A percentile compares a stretch with the other conserved stretches of the same genome.
phyloP scores from a whole-genome alignment of 345 rosid genomes.

The Aquilaria malaccensis region DNA sequence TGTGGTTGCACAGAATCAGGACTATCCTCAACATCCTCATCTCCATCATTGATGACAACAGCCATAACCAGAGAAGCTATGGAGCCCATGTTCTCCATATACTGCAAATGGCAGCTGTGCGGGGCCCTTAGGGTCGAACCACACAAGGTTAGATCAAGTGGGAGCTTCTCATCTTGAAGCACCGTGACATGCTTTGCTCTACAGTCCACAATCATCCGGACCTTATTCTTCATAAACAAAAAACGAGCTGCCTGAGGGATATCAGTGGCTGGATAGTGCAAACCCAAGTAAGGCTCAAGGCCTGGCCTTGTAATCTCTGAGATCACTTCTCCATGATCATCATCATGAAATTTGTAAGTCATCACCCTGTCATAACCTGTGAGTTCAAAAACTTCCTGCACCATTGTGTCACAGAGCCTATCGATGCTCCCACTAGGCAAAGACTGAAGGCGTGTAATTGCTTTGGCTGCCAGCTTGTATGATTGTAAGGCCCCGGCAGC shows the following conservation, averaged over 20 bases:
- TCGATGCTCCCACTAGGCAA: constrained; percentile 85
- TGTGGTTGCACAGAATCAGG: constrained; percentile 42
- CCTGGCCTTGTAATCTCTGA: constrained; percentile 86
- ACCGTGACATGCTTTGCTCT: constrained; percentile 79
- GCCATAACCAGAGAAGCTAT: constrained; percentile 97
- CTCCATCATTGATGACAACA: constrained; percentile 78
- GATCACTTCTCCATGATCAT: constrained; percentile 95
- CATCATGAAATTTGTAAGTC: constrained; percentile 95
- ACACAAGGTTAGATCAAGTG: constrained; percentile 72
- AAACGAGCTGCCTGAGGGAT: constrained; percentile 96
- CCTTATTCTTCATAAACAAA: constrained; percentile 93
- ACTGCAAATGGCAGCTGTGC: constrained; percentile 82
- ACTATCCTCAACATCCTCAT: constrained; percentile 40
- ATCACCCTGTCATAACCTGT: constrained; percentile 95
- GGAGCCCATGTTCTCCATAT: constrained; percentile 93
- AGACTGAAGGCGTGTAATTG: constrained; percentile 80
- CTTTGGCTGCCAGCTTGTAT: constrained; percentile 95
- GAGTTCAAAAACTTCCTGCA: constrained; percentile 90
- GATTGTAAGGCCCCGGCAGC: constrained; percentile 98
- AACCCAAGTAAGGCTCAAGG: constrained; percentile 88
- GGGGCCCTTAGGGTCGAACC: constrained; percentile 97
- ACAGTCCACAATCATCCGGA: constrained; percentile 93
- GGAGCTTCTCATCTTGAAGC: constrained; percentile 86
- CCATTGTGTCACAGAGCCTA: constrained; percentile 89
- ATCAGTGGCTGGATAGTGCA: constrained; percentile 98